These are phyloP conservation scores for Linnemannia zychae DNA, from an alignment of 192 early-diverging fungal species.

Conservation along the genomic window DNA sequence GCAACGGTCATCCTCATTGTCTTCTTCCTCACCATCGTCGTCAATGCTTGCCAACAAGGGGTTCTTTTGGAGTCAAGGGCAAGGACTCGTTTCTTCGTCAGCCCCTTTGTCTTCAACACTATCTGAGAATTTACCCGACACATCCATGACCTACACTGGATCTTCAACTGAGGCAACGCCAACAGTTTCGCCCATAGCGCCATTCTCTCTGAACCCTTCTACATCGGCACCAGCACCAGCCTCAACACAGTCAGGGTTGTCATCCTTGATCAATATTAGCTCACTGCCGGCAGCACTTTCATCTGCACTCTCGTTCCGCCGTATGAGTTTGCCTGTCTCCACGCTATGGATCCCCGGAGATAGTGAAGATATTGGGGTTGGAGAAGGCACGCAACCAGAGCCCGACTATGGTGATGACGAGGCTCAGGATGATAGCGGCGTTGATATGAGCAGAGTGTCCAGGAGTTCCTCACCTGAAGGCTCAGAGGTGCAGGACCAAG, in stretches of 20 bases:
- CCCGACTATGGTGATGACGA: constrained; percentile 19
- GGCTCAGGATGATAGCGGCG: not conserved
- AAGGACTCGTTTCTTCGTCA: not conserved
- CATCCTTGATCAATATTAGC: constrained; percentile 39
- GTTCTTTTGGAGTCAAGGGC: not conserved
- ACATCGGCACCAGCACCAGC: not conserved
- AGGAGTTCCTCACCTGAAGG: not conserved
- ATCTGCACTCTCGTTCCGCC: constrained; percentile 30
- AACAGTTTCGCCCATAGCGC: not conserved
- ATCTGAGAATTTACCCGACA: not conserved
- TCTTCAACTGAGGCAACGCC: not conserved
- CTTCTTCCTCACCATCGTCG: constrained; percentile 10
- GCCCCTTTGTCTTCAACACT: not conserved
- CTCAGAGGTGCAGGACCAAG: not conserved
- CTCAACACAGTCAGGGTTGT: constrained; percentile 15
- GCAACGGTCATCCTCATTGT: not conserved
- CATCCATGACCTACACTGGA: not conserved
- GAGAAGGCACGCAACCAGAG: constrained; percentile 28
- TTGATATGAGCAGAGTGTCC: not conserved
- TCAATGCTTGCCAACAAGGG: constrained; percentile 5
- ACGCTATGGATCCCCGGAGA: constrained; percentile 32
- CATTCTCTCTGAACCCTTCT: not conserved
- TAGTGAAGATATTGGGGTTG: constrained; percentile 37
- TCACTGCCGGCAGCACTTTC: constrained; percentile 25
- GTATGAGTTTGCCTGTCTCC: constrained; percentile 35